Conservation (phyloP, 176 grass and related monocot genomes). For the Stipa capillata region DNA sequence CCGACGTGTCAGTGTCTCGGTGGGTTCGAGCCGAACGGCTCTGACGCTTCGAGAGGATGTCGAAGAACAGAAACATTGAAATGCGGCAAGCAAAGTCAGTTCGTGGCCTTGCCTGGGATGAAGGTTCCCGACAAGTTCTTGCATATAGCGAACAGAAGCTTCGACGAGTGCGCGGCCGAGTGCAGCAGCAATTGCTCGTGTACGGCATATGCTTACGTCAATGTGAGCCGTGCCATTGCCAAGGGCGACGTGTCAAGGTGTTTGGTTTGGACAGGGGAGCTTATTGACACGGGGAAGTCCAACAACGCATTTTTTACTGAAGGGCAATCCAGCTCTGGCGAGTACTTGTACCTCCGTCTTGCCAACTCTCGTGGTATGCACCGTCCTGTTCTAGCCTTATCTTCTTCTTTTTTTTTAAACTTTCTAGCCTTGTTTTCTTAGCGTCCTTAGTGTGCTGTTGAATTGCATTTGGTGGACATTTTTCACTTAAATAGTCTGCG, state of each 20-base stretch:
- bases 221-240: background rate
- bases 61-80: background rate
- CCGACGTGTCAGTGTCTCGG: slow-evolving; percentile 32
- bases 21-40: slow-evolving; percentile 22
- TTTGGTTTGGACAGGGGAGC: slow-evolving; percentile 34
- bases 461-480: too few species aligned
- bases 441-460: too few species aligned
- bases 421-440: too few species aligned
- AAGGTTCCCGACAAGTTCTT: slow-evolving; percentile 23
- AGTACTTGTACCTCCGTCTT: slow-evolving; percentile 32
- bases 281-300: slow-evolving; percentile 21
- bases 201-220: slow-evolving; percentile 20
- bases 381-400: too few species aligned
- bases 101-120: background rate
- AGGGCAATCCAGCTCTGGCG: background rate
- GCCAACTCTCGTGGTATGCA: slow-evolving; percentile 9
- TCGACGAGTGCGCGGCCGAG: background rate
- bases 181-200: slow-evolving; percentile 41
- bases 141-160: slow-evolving; percentile 2
- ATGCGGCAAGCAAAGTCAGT: slow-evolving; percentile 16
- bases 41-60: slow-evolving; percentile 17
- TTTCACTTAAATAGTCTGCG: too few species aligned
- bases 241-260: slow-evolving; percentile 20
- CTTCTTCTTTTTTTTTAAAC: too few species aligned
- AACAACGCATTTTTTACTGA: too few species aligned